These are phyloP conservation scores for Hevea brasiliensis DNA, from an alignment of 345 rosid genomes.

Conservation along the genomic window DNA sequence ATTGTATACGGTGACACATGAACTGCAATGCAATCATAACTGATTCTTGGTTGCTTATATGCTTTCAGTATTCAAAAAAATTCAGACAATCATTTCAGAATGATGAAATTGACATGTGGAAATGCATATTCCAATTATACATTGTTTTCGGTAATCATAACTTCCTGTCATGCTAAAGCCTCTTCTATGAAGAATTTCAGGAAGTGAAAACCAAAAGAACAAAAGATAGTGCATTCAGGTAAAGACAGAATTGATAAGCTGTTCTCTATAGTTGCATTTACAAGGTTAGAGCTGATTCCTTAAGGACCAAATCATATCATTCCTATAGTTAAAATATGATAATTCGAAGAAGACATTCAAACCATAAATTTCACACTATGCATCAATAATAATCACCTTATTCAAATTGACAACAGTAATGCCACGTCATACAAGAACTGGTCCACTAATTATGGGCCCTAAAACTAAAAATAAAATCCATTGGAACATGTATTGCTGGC, in stretches of 20 bases:
- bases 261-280: background rate
- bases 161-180: background rate
- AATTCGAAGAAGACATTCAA: background rate
- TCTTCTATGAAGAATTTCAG: background rate
- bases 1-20: background rate
- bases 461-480: slow-evolving; percentile 5
- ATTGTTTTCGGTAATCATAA: background rate
- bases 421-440: slow-evolving; percentile 1
- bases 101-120: background rate
- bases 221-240: background rate
- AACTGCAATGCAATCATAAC: background rate
- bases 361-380: background rate
- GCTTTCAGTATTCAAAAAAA: background rate
- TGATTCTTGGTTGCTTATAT: background rate
- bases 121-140: background rate
- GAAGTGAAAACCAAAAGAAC: background rate
- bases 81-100: background rate
- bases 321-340: background rate
- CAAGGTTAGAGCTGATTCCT: background rate
- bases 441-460: slow-evolving; percentile 1
- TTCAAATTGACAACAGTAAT: slow-evolving; percentile 1
- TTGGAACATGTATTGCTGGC: background rate
- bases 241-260: background rate
- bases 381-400: background rate
- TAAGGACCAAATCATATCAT: background rate